These are phyloP conservation scores for Oryza brachyantha DNA, from an alignment of 176 grass and related monocot species.

Conservation along the genomic window DNA sequence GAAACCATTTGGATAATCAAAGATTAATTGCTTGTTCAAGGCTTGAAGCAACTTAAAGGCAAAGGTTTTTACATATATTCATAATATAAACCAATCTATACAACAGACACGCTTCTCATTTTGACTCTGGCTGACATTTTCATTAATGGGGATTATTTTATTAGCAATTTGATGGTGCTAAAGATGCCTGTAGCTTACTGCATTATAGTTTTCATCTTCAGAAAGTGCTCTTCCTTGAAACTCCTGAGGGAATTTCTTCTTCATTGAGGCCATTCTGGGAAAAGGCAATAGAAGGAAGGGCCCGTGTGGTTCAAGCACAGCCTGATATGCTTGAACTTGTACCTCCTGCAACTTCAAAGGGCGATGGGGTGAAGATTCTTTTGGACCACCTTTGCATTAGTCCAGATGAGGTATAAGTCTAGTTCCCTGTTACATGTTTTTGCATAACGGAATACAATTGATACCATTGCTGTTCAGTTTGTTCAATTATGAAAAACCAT, in stretches of 20 bases:
- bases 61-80: background rate
- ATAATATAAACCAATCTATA: background rate
- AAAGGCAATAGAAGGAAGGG: constrained; percentile 59
- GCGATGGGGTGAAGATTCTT: constrained; percentile 74
- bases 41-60: background rate
- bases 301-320: constrained; percentile 70
- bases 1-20: background rate
- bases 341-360: constrained; percentile 81
- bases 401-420: constrained; percentile 64
- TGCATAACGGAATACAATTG: background rate
- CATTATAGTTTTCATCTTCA: constrained; percentile 35
- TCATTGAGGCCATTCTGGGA: constrained; percentile 79
- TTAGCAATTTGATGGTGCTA: constrained; percentile 8
- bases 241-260: constrained; percentile 60
- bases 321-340: constrained; percentile 98
- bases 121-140: background rate
- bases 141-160: background rate
- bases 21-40: background rate
- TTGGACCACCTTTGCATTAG: constrained; percentile 74
- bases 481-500: background rate
- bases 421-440: constrained; percentile 1
- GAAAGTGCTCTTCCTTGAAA: constrained; percentile 92
- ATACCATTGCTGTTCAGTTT: background rate
- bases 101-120: background rate
- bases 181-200: constrained; percentile 18